A percentile compares a stretch with the other conserved stretches of the same genome.
phyloP scores from a whole-genome alignment of 2,329 filamentous ascomycete genomes.

The Claviceps sp. region DNA sequence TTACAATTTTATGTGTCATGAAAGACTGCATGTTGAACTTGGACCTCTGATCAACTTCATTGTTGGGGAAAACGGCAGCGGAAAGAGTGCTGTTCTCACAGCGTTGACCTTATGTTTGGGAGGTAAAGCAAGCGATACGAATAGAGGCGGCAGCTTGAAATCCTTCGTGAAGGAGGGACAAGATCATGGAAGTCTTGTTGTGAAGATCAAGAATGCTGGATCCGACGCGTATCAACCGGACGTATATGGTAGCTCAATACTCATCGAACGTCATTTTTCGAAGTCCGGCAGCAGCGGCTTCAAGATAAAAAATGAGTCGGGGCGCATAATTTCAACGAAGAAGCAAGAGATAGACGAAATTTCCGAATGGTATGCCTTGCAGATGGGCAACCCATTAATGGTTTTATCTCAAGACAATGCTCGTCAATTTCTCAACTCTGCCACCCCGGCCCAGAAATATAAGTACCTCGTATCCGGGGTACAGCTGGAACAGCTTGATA shows the following conservation, averaged over 20 bases:
- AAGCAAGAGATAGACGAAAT: slow-evolving; percentile 84
- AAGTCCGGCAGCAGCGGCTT: slow-evolving; percentile 64
- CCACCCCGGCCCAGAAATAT: slow-evolving; percentile 76
- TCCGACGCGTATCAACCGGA: slow-evolving; percentile 72
- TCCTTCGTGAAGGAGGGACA: slow-evolving; percentile 81
- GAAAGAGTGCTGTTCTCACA: slow-evolving; percentile 90
- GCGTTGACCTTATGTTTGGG: slow-evolving; percentile 90
- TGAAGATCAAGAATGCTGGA: slow-evolving; percentile 85
- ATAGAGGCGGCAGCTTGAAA: slow-evolving; percentile 80
- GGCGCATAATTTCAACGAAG: slow-evolving; percentile 64
- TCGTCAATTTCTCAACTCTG: slow-evolving; percentile 79
- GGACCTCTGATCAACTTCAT: slow-evolving; percentile 97
- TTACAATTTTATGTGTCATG: slow-evolving; percentile 94
- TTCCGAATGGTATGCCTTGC: slow-evolving; percentile 80
- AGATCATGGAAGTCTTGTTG: slow-evolving; percentile 61
- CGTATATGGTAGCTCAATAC: slow-evolving; percentile 71
- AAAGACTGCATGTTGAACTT: slow-evolving; percentile 66
- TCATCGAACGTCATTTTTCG: slow-evolving; percentile 81
- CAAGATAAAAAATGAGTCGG: slow-evolving; percentile 66
- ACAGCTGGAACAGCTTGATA: slow-evolving; percentile 80
- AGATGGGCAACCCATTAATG: slow-evolving; percentile 94
- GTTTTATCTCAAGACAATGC: slow-evolving; percentile 93
- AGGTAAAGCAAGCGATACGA: slow-evolving; percentile 83
- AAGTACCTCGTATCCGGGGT: slow-evolving; percentile 93
- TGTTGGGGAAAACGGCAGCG: slow-evolving; percentile 92